Evolutionary conservation across 2,329 filamentous ascomycete genomes (phyloP), one percentile per base, ranked within the genome.

Genomic region (Emydomyces testavorans): DNA sequence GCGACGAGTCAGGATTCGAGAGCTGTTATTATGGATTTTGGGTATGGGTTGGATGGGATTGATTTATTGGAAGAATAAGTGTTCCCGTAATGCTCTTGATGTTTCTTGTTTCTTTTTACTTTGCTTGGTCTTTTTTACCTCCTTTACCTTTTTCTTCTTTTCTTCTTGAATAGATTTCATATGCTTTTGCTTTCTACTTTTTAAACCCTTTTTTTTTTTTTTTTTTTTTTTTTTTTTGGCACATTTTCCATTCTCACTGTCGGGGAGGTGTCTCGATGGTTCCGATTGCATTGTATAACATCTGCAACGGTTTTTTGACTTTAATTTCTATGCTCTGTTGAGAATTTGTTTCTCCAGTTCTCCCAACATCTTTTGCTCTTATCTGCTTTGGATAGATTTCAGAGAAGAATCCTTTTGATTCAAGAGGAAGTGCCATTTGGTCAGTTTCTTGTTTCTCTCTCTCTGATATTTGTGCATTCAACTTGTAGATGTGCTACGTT

Each of bases 21-120:
- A 62, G 88, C 93, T 44, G 70, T 96, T 50, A 83, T 98, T 51
- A 82, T 96, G 74, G 92, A 98, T 68, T 98, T 96, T 69, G 92
- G 79, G 13, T 76, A 76, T 58, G 53, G 53, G 13, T 32, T 55
- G 29, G 53, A 73, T 51, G 74, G 73, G 24, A 69, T 74, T 51
- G 72, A 77, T 24, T 57, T 75, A 51, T 61, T 79, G 50, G 67
- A 71, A 52, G 67, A 62, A 51, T 67, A 20, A 29, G 5, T 2
- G 18, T 8, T 20, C 18, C n/a, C 38, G 18, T 16, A 23, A 21
- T 23, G 11, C 11, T 11, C n/a, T 11, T 29, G n/a, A 8, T 3
- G 2, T 26, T 35, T 11, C 21, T 16, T 6, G 3, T 6, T 44
- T 44, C 21, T 24, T 13, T 36, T 35, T 18, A 26, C 36, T 8